These are phyloP conservation scores for Actinomortierella ambigua DNA, from an alignment of 371 early-diverging fungal genomes.

Conservation along the genomic window DNA sequence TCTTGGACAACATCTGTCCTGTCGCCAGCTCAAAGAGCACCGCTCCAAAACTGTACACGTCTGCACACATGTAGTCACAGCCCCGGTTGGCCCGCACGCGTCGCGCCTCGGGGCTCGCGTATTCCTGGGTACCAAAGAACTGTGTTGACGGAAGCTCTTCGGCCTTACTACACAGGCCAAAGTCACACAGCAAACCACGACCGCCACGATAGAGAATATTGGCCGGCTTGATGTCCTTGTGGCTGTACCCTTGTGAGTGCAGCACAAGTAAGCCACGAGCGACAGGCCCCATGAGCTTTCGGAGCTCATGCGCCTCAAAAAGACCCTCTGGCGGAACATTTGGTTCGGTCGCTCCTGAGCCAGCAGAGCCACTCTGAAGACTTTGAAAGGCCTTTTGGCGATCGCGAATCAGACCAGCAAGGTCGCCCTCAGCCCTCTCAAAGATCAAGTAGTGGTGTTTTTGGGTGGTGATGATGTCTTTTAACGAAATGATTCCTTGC, in stretches of 20 bases:
- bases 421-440: conserved; percentile 32
- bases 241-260: conserved; percentile 34
- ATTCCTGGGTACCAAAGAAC: conserved; percentile 45
- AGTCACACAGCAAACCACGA: conserved; percentile 29
- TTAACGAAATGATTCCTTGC: conserved; percentile 25
- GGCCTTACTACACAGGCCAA: conserved; percentile 33
- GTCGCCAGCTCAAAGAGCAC: conserved; percentile 42
- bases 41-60: conserved; percentile 35
- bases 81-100: conserved; percentile 23
- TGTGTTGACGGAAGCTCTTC: conserved; percentile 31
- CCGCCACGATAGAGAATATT: conserved; percentile 27
- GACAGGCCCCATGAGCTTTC: conserved; percentile 29
- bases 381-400: conserved; percentile 5
- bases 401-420: conserved; percentile 31
- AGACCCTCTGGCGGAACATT: conserved; percentile 11
- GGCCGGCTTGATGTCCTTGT: conserved; percentile 47
- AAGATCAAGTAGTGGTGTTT: conserved; percentile 42
- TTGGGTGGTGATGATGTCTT: conserved; percentile 41
- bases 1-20: conserved; percentile 28
- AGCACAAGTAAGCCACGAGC: conserved; percentile 18
- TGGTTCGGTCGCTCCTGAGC: no score
- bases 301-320: conserved; percentile 26
- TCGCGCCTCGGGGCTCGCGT: conserved; percentile 33
- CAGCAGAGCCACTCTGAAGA: background rate
- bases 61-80: conserved; percentile 33